Evolutionary conservation across 1,284 basidiomycete species (phyloP).

Genomic region (Sanguinoderma infundibulare): DNA sequence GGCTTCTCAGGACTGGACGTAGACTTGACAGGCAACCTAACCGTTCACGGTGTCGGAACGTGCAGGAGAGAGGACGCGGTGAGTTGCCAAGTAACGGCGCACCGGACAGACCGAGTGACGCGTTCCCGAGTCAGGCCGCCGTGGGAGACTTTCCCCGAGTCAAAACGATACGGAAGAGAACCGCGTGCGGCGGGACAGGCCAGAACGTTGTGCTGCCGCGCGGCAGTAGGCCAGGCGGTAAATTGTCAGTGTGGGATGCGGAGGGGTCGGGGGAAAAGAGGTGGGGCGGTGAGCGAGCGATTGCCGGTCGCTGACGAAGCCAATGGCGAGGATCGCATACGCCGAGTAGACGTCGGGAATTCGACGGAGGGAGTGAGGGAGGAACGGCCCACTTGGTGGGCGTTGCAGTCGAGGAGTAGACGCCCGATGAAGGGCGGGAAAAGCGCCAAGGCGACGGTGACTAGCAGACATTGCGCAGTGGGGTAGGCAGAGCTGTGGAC

Average conservation of each 20-base stretch:
- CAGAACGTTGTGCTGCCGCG: too few relatives aligned
- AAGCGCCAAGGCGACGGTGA: not conserved
- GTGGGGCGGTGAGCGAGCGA: too few relatives aligned
- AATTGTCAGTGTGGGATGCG: too few relatives aligned
- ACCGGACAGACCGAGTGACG: not conserved
- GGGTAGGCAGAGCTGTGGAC: too few relatives aligned
- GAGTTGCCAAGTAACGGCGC: not conserved
- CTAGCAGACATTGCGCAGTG: not conserved
- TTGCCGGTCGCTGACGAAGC: not conserved
- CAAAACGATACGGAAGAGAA: not conserved
- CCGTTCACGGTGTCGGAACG: too few relatives aligned
- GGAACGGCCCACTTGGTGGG: not conserved
- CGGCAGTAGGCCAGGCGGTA: too few relatives aligned
- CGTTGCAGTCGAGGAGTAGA: not conserved
- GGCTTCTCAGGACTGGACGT: not conserved
- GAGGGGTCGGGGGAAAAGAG: too few relatives aligned
- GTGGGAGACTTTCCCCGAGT: conserved; percentile 25
- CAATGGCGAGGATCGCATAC: not conserved
- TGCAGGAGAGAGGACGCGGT: too few relatives aligned
- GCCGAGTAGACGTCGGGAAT: not conserved
- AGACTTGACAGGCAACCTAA: not conserved
- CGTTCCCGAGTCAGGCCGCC: conserved; percentile 26
- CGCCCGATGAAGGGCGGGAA: not conserved
- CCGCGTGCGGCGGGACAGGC: not conserved
- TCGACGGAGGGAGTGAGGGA: not conserved